Evolutionary conservation across 225 moss, liverwort and hornwort species (phyloP), one percentile per base, ranked within the genome.

Genomic region (Neckera pumila): DNA sequence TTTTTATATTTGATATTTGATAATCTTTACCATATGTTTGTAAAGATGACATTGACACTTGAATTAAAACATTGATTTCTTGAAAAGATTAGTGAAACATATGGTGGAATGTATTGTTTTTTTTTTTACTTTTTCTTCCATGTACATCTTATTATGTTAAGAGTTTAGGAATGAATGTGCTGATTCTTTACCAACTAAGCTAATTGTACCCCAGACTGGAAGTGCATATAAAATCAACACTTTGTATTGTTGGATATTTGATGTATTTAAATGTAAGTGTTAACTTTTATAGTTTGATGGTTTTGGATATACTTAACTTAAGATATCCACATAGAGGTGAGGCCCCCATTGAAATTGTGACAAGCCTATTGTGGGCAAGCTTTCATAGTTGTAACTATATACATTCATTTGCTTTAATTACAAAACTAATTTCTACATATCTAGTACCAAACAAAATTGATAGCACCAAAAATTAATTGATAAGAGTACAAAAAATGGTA

Each of bases 191-290:
- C 4, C 38, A 69, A 69, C 4, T 69, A 22, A 69, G 0, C 7
- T 12, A 12, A 69, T 4, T 34, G 11, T 12, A 12, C 2, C 6
- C 4, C 1, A 22, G 10, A 22, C 4, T 13, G 1, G 12, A 21
- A 1, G 21, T n/a, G 67, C 67, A 38, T 11, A 12, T 38, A 22
- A 67, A 69, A 38, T 38, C 12, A 38, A 20, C 4, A 54, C 54
- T 54, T 54, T 54, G 7, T 66, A n/a, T 67, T 21, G 4, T 25
- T 69, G 14, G 9, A 27, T 4, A 71, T 15, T 42, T 42, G 42
- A 42, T 3, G 0, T 26, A 71, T 4, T 42, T 15, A 25, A 42
- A 42, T 42, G 9, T 26, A 26, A 27, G 6, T 5, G 2, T 27
- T 16, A 71, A 43, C 25, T 15, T 71, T 16, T 16, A 15, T 9